These are phyloP conservation scores for Coemansia sp. DNA, from an alignment of 192 early-diverging fungal species.

Conservation along the genomic window DNA sequence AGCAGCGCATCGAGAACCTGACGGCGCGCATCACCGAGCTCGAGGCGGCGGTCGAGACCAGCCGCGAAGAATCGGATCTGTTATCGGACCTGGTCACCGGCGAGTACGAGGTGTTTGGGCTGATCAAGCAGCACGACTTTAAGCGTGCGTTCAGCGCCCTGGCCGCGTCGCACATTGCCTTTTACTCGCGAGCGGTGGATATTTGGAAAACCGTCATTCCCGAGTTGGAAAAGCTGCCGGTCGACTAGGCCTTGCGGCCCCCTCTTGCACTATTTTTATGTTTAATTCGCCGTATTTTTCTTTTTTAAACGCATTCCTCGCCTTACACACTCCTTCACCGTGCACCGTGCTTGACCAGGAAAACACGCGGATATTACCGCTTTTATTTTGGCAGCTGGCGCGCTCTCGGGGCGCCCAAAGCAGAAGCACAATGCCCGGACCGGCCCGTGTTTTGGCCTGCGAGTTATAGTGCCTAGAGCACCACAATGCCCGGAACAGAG, in stretches of 20 bases:
- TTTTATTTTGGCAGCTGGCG: too few relatives aligned
- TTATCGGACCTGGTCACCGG: constrained; percentile 77
- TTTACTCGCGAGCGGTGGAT: constrained; percentile 64
- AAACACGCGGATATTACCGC: too few relatives aligned
- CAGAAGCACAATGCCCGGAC: too few relatives aligned
- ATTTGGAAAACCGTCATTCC: constrained; percentile 87
- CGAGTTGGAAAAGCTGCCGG: constrained; percentile 65
- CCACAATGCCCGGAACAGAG: too few relatives aligned
- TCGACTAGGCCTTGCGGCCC: constrained; percentile 38
- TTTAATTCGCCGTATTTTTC: too few relatives aligned
- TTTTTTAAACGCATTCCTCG: too few relatives aligned
- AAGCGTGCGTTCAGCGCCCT: constrained; percentile 71
- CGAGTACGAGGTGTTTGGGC: constrained; percentile 81
- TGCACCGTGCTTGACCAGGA: too few relatives aligned
- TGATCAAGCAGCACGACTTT: constrained; percentile 76
- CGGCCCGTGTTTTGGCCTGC: too few relatives aligned
- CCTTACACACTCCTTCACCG: too few relatives aligned
- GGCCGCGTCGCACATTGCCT: constrained; percentile 78
- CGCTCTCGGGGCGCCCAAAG: too few relatives aligned
- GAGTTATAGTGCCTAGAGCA: too few relatives aligned
- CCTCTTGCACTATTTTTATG: too few relatives aligned
- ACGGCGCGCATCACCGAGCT: constrained; percentile 72
- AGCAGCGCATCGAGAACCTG: constrained; percentile 75
- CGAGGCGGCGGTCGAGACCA: constrained; percentile 72
- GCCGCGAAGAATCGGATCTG: constrained; percentile 61